Evolutionary conservation across 176 grass and related monocot species (phyloP).

Genomic region (Oryza rufipogon): DNA sequence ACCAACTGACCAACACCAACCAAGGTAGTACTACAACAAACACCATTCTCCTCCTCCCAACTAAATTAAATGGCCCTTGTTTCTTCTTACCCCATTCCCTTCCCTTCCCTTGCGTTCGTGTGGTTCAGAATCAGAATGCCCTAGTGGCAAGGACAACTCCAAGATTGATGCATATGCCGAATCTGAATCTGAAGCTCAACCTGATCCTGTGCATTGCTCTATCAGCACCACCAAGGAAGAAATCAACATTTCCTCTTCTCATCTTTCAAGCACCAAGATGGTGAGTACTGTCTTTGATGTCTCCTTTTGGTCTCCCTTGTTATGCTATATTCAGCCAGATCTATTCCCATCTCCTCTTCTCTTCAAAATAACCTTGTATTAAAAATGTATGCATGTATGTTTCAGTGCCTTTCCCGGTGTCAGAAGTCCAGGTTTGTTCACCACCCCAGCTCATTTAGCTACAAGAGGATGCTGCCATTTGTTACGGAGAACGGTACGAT

Average conservation of each 20-base stretch:
- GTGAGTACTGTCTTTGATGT: conserved; percentile 21
- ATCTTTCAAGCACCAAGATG: conserved; percentile 30
- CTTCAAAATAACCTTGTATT: background rate
- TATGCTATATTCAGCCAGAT: background rate
- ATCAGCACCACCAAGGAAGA: background rate
- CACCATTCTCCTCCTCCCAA: background rate
- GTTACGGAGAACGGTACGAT: conserved; percentile 71
- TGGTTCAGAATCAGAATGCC: conserved; percentile 29
- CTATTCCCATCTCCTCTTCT: background rate
- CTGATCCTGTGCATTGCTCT: background rate
- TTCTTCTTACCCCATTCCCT: background rate
- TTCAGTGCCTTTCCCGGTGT: conserved; percentile 57
- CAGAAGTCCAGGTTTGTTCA: conserved; percentile 60
- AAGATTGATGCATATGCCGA: background rate
- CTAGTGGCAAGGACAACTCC: background rate
- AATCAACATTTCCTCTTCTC: background rate
- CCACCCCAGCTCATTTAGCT: conserved; percentile 69
- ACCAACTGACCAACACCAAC: conserved; percentile 43
- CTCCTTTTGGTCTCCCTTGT: background rate
- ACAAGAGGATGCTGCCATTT: conserved; percentile 89
- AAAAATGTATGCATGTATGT: conserved; percentile 6
- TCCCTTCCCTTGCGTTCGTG: too few relatives aligned
- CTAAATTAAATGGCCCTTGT: background rate
- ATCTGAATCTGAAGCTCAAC: background rate
- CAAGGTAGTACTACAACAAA: conserved; percentile 25